These are phyloP conservation scores for Cryphonectria radicalis DNA, from an alignment of 2,329 filamentous ascomycete species.

Conservation along the genomic window DNA sequence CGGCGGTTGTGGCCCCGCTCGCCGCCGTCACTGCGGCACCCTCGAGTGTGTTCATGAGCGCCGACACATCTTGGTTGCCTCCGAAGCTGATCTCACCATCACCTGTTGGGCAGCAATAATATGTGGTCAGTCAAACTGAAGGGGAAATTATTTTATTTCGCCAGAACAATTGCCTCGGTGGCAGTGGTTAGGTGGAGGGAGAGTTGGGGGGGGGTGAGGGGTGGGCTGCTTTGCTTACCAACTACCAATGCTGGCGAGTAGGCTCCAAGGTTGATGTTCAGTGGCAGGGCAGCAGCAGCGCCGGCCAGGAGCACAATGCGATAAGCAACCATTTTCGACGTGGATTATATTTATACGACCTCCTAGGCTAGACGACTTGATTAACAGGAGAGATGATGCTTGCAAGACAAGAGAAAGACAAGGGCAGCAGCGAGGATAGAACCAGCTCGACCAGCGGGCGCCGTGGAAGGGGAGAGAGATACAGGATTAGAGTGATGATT, in stretches of 20 bases:
- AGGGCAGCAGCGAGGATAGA: slow-evolving; percentile 19
- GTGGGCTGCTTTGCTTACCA: slow-evolving; percentile 31
- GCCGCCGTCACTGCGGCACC: slow-evolving; percentile 50
- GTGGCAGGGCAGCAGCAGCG: slow-evolving; percentile 43
- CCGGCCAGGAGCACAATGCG: slow-evolving; percentile 42
- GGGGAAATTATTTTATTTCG: not conserved
- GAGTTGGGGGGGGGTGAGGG: no score
- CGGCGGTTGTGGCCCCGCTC: slow-evolving; percentile 35
- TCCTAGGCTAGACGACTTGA: slow-evolving; percentile 23
- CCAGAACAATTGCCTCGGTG: not conserved
- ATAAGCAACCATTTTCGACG: slow-evolving; percentile 45
- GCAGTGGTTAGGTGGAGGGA: not conserved
- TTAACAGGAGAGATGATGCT: not conserved
- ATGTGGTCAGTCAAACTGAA: slow-evolving; percentile 11
- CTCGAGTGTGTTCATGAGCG: slow-evolving; percentile 50
- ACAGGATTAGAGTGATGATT: slow-evolving; percentile 35
- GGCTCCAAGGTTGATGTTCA: slow-evolving; percentile 51
- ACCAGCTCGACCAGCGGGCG: slow-evolving; percentile 11
- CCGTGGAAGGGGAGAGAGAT: slow-evolving; percentile 19
- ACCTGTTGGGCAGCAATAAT: slow-evolving; percentile 35
- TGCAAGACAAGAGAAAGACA: slow-evolving; percentile 39
- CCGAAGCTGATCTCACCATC: slow-evolving; percentile 54
- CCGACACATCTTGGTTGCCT: slow-evolving; percentile 50
- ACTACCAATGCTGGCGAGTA: slow-evolving; percentile 50
- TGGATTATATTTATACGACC: slow-evolving; percentile 19